Conservation (phyloP, 352 stramenopile genomes). For the Pythium brachiatum region DNA sequence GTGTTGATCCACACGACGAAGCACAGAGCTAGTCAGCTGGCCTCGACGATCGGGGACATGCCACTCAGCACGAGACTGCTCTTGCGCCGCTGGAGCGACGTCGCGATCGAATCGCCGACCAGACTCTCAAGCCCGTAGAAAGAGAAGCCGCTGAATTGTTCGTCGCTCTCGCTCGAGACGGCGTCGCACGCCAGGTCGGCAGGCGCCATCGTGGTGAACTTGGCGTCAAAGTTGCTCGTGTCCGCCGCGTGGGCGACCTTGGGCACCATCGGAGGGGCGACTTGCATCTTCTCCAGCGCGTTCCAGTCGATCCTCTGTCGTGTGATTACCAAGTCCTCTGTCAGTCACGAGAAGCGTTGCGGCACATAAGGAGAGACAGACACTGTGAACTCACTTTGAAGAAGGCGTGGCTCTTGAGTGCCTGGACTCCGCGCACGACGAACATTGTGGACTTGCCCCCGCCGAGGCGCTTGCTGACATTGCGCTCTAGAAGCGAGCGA, state of each 20-base stretch:
- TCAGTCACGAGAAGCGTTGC: not conserved
- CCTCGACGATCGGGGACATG: conserved; percentile 17
- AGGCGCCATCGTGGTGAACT: conserved; percentile 81
- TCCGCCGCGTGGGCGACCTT: conserved; percentile 88
- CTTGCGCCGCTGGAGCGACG: conserved; percentile 21
- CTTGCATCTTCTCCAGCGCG: conserved; percentile 86
- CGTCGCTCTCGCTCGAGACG: conserved; percentile 39
- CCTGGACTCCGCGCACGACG: conserved; percentile 93
- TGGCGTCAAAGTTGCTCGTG: conserved; percentile 93
- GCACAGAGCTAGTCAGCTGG: not conserved
- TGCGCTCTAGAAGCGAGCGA: conserved; percentile 95
- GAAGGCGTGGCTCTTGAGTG: conserved; percentile 94
- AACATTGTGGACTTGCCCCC: conserved; percentile 97
- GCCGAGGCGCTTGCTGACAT: conserved; percentile 94
- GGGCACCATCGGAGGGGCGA: conserved; percentile 89
- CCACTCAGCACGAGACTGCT: conserved; percentile 15
- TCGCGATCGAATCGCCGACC: conserved; percentile 22
- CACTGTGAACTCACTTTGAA: conserved; percentile 75
- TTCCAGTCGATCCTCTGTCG: conserved; percentile 88
- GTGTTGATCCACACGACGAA: not conserved
- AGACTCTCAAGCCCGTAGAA: conserved; percentile 56
- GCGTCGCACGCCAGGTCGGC: conserved; percentile 61
- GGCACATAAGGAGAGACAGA: not conserved
- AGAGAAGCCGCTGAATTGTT: conserved; percentile 73
- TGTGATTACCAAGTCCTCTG: not conserved